Base-by-base conservation (phyloP, 257 asterid species). In the Solanum virginianum region DNA sequence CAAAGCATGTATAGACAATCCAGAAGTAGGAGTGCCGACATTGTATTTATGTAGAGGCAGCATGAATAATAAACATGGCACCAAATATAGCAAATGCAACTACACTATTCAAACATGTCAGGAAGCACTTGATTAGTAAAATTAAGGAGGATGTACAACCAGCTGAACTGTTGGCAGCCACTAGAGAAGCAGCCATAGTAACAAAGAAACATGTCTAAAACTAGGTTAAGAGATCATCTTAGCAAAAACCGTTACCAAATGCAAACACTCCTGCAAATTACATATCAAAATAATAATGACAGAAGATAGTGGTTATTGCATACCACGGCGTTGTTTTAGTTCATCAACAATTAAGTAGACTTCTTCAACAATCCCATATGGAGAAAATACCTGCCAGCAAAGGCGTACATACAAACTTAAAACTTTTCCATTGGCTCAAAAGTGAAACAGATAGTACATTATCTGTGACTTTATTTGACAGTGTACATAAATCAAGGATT, bases 331-430 rank as follows among this genome's bases (percentile, higher is more conserved):
- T 90, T 91, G 98, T 92, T 87, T 91, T 91, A 88, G 86, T 85
- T 94, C 98, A 90, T 94, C 95, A 22, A 87, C 90, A 66, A 95
- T 93, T 32, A 96, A 66, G 87, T 63, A 96, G 81, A 96, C 49
- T 71, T 94, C 98, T 90, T 95, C 98, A 89, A 96, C 82, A 62
- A 88, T 80, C 85, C 99, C 99, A 70, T 88, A 95, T 53, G 94
- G 96, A 57, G 97, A 90, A 88, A 96, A 95, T 89, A 96, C 91
- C 98, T 96, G 94, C 43, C 86, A 84, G 55, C 56, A 89, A 77
- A 87, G 89, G 51, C 84, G 86, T 60, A 69, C 71, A 80, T 84
- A 82, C 90, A 83, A 85, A 77, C 72, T 54, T 62, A 59, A 72
- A 83, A 86, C 65, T 18, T 71, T 24, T 75, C 16, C 82, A 49